Base-by-base conservation (phyloP, 306 rosid species). In the Vigna angularis region DNA sequence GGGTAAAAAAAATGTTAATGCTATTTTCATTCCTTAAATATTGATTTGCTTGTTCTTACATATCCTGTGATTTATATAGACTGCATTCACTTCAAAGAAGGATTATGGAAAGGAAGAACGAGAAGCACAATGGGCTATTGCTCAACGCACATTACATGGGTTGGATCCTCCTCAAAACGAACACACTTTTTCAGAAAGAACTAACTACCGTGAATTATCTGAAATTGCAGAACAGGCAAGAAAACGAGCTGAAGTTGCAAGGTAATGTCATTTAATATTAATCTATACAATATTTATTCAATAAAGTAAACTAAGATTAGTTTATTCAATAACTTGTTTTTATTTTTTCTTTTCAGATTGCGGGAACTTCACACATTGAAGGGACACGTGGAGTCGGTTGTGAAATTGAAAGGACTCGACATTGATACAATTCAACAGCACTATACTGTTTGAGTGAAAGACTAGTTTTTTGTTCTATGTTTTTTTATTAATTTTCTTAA, bases 281-380 rank as follows among this genome's bases (percentile, higher is more conserved):
- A 20, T 30, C 3, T 4, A 1, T 52, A 17, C 15, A 38, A 15
- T 34, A 15, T 34, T 36, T 58, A 9, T 56, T 7, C 3, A 24
- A 58, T 48, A 7, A 63, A 53, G 44, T 51, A 10, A 56, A 69
- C 28, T 6, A 4, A 44, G 18, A 74, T n/a, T 17, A 72, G 17
- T 15, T 7, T 11, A 24, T 24, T 24, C 28, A 12, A 51, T 66
- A 2, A 2, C 8, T 50, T 64, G 20, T 24, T 53, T 6, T 67
- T 70, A 17, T 72, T 50, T 64, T n/a, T 24, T 53, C 6, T 67
- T 70, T 28, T 72, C 5, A 91, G 96, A 88, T 79, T 91, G 85
- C 88, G 97, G 79, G 97, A 91, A 87, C 95, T 90, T 76, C 89
- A 92, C 67, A 90, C 97, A 10, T 87, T 92, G 16, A 92, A 92